Base-by-base conservation (phyloP, 441 rosid species). In the Syzygium malaccense region DNA sequence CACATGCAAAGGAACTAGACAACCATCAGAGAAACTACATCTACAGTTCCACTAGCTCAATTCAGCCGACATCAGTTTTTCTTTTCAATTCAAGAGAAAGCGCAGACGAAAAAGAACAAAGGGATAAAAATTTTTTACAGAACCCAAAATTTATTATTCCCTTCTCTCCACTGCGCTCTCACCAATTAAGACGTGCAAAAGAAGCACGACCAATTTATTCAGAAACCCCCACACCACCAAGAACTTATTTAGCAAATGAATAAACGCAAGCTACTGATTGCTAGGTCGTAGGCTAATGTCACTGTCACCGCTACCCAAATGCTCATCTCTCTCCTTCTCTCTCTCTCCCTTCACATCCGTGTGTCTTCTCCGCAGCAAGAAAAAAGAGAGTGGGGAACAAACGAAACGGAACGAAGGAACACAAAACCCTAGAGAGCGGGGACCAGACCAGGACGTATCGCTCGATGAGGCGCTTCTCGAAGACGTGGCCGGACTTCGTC, bases 391-490 rank as follows among this genome's bases (percentile, higher is more conserved):
- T 1, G 0, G 26, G 25, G 32, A 19, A 37, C 55, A 56, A 86
- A 62, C 9, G 66, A 90, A 87, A 89, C 93, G 91, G 87, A 91
- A 54, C 64, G 54, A 25, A n/a, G 79, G 54, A 13, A 26, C 49
- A n/a, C 32, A 41, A 41, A 23, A 10, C 86, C 86, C 85, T 30
- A 30, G 55, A 23, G 66, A 28, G 45, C 1, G 28, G 78, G 86
- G 19, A 89, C 86, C 86, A 58, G 91, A 97, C 99, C 86, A 93
- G 91, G 87, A 98, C 94, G 90, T 96, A 97, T n/a, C 94, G 93
- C 93, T 96, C 98, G 92, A 98, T 96, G 89, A 98, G 92, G 51
- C 99, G 98, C 93, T 94, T 96, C 95, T 98, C 99, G 89, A 86
- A 98, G n/a, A 98, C 94, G 89, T 96, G 94, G 13, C 99, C 99